phyloP scores from a whole-genome alignment of 306 rosid genomes.

The Vicia faba region DNA sequence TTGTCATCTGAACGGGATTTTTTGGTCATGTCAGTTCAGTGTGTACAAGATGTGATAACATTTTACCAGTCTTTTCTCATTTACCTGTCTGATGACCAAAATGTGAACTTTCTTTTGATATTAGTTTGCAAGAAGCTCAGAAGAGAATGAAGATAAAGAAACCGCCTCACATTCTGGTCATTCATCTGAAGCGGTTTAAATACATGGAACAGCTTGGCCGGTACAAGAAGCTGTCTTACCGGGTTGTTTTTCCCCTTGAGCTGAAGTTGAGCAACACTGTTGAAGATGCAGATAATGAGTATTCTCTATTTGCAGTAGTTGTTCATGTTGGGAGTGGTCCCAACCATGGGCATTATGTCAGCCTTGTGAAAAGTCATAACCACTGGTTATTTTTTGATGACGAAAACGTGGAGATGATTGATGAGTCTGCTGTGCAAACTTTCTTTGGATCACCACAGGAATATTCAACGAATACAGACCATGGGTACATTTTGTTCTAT shows the following conservation, averaged over 20 bases:
- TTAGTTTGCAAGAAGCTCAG: conserved; percentile 99
- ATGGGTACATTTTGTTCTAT: conserved; percentile 96
- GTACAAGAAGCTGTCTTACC: conserved; percentile 87
- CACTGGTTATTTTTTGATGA: conserved; percentile 99
- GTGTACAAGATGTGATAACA: conserved; percentile 13
- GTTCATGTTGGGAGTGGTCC: conserved; percentile 99
- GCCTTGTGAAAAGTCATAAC: conserved; percentile 99
- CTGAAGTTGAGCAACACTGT: conserved; percentile 92
- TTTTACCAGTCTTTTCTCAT: conserved; percentile 20
- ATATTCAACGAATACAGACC: conserved; percentile 93
- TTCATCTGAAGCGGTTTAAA: conserved; percentile 97
- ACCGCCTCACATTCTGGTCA: conserved; percentile 92
- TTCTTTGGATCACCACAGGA: conserved; percentile 99
- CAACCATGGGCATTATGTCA: conserved; percentile 96
- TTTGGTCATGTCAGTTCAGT: not conserved
- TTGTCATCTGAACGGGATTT: conserved; percentile 21
- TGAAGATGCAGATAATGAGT: conserved; percentile 86
- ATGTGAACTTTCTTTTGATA: conserved; percentile 37
- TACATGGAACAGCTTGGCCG: conserved; percentile 98
- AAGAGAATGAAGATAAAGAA: conserved; percentile 99
- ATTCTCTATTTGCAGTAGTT: conserved; percentile 93
- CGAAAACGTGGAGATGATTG: conserved; percentile 97
- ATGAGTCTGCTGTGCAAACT: conserved; percentile 96
- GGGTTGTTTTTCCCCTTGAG: conserved; percentile 96
- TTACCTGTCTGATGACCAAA: conserved; percentile 26